phyloP scores from a whole-genome alignment of 176 grass and related monocot genomes.

The Dactylis glomerata region DNA sequence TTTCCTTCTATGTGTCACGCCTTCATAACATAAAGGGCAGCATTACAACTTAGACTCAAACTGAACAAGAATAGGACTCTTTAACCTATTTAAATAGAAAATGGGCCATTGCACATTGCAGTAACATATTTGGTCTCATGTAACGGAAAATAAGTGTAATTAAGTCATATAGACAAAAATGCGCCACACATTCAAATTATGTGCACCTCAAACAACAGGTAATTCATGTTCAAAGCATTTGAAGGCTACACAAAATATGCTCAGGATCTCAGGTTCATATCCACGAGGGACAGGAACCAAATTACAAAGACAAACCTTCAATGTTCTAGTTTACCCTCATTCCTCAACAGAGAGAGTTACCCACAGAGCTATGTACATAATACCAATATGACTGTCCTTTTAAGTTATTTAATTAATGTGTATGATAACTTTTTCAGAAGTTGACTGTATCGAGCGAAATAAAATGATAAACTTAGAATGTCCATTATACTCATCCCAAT shows the following conservation, averaged over 20 bases:
- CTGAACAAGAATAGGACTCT: neutral
- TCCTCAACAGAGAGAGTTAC: neutral
- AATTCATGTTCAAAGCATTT: neutral
- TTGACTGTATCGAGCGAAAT: neutral
- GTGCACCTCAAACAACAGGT: neutral
- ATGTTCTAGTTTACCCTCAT: slow-evolving; percentile 3
- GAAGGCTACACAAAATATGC: neutral
- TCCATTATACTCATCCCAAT: neutral
- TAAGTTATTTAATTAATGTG: neutral
- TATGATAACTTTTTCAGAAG: neutral
- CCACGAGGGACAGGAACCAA: neutral
- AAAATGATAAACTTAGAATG: neutral
- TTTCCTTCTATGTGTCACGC: neutral
- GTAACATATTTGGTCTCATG: neutral
- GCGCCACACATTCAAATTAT: neutral
- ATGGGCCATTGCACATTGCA: neutral
- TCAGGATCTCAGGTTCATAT: neutral
- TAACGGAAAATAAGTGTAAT: neutral
- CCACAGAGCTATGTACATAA: neutral
- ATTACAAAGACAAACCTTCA: neutral
- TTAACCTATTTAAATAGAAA: neutral
- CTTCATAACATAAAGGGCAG: neutral
- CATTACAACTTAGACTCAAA: neutral
- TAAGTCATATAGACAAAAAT: neutral
- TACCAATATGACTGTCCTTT: neutral